Evolutionary conservation across 306 rosid genomes (phyloP).

Genomic region (Quercus ilex): DNA sequence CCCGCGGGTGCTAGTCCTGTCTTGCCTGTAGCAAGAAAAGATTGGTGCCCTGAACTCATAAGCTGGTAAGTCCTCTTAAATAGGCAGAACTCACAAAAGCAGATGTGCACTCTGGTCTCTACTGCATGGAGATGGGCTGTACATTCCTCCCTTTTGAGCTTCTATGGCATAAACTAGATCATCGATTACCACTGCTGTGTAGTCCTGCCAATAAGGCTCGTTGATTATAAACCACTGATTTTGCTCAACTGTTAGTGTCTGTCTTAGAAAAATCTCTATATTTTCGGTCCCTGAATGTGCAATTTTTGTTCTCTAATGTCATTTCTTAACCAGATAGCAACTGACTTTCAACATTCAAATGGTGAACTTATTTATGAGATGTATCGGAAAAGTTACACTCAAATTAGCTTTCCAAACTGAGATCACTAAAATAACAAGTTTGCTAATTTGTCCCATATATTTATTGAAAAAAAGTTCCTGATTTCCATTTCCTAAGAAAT

Average conservation of each 20-base stretch:
- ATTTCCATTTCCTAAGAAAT: no score
- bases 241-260: background rate
- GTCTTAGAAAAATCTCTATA: background rate
- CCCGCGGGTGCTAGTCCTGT: no score
- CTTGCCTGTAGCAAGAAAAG: no score
- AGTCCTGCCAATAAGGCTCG: background rate
- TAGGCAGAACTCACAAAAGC: background rate
- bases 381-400: background rate
- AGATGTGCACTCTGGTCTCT: background rate
- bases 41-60: background rate
- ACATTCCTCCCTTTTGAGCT: background rate
- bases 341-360: background rate
- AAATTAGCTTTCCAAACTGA: background rate
- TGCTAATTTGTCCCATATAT: background rate
- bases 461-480: no score
- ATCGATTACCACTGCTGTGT: background rate
- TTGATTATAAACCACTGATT: background rate
- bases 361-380: background rate
- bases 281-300: background rate
- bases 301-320: background rate
- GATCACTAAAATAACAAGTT: no score
- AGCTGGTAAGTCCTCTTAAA: background rate
- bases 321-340: background rate
- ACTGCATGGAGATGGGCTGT: background rate
- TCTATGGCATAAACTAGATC: background rate